Evolutionary conservation across 345 rosid genomes (phyloP).

Genomic region (Abelmoschus esculentus): DNA sequence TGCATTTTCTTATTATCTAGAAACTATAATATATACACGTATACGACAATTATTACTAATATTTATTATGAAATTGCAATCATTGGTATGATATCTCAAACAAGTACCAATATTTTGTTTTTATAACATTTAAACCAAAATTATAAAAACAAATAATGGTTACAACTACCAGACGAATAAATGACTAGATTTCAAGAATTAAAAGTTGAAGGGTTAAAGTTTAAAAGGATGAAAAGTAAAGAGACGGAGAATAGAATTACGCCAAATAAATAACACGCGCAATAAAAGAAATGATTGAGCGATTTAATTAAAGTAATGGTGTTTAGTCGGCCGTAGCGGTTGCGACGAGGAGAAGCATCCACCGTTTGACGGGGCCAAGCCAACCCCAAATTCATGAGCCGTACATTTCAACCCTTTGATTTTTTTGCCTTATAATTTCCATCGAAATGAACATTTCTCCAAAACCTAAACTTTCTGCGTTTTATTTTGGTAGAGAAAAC

Average conservation of each 20-base stretch:
- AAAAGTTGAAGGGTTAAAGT: too few relatives aligned
- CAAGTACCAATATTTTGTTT: not conserved
- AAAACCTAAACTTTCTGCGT: not conserved
- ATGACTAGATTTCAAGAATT: too few relatives aligned
- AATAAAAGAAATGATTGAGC: not conserved
- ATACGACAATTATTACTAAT: too few relatives aligned
- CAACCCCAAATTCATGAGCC: not conserved
- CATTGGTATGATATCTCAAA: not conserved
- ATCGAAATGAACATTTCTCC: not conserved
- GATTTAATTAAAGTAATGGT: not conserved
- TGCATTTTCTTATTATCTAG: not conserved
- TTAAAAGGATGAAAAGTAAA: too few relatives aligned
- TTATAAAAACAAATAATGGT: not conserved
- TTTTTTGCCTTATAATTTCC: conserved; percentile 13
- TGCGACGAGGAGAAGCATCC: conserved; percentile 31
- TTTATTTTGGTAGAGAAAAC: not conserved
- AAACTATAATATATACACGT: not conserved
- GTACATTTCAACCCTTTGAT: not conserved
- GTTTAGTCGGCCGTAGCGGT: conserved; percentile 22
- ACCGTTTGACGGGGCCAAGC: not conserved
- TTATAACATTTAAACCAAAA: not conserved
- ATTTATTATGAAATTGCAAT: not conserved
- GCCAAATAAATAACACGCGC: too few relatives aligned
- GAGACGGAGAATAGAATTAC: too few relatives aligned
- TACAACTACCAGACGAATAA: too few relatives aligned